These are phyloP conservation scores for Metarhizium anisopliae DNA, from an alignment of 2,329 filamentous ascomycete species.

Conservation along the genomic window DNA sequence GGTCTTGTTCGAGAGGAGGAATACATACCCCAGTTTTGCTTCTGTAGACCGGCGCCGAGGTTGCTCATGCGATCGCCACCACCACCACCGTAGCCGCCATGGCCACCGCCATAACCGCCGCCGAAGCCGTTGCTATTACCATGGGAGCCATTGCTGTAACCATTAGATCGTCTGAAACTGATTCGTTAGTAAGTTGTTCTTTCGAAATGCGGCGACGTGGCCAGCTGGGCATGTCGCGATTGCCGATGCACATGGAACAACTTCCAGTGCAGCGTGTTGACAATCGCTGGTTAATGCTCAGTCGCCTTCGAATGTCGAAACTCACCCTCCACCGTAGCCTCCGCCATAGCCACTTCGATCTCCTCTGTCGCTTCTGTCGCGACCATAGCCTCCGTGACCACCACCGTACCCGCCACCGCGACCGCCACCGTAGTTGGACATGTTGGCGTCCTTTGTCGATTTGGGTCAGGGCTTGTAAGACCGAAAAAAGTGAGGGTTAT, in stretches of 20 bases:
- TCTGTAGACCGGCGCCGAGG: constrained; percentile 79
- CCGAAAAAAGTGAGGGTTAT: background rate
- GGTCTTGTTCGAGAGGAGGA: background rate
- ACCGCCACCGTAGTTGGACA: constrained; percentile 38
- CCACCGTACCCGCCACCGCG: constrained; percentile 23
- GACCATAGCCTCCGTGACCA: constrained; percentile 28
- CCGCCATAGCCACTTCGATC: constrained; percentile 30
- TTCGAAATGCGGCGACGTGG: background rate
- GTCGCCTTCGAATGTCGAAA: constrained; percentile 6
- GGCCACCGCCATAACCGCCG: constrained; percentile 26
- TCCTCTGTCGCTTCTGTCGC: constrained; percentile 38
- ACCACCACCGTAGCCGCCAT: constrained; percentile 45
- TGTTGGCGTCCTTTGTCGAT: constrained; percentile 16
- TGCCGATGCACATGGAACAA: background rate
- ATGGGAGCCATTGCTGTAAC: constrained; percentile 21
- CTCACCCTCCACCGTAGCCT: constrained; percentile 29
- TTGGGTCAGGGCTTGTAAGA: background rate
- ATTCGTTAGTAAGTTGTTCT: constrained; percentile 24
- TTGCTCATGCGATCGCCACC: constrained; percentile 92
- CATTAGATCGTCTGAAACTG: constrained; percentile 32
- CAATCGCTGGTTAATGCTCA: background rate
- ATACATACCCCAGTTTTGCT: constrained; percentile 76
- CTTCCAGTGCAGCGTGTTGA: background rate
- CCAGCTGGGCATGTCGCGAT: background rate
- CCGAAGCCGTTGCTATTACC: constrained; percentile 26